These are phyloP conservation scores for Suillus subaureus DNA, from an alignment of 768 basidiomycete species.

Conservation along the genomic window DNA sequence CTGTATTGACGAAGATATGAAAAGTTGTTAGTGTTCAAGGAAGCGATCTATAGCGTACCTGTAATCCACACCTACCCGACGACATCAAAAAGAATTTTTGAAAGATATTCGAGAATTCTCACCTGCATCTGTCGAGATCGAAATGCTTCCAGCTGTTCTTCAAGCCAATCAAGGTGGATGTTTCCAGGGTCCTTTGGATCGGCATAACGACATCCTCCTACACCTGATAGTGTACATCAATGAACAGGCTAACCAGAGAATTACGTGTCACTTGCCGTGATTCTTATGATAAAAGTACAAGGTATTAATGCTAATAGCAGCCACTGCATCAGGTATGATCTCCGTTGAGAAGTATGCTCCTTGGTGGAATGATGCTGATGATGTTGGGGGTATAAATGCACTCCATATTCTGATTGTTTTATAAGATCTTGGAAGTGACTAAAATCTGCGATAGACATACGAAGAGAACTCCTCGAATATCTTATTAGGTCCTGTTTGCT, in stretches of 20 bases:
- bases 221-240: conserved; percentile 47
- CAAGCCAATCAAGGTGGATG: conserved; percentile 87
- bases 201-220: conserved; percentile 67
- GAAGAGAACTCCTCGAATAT: conserved; percentile 67
- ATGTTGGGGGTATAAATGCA: conserved; percentile 75
- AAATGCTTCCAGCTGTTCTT: conserved; percentile 74
- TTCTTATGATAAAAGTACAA: conserved; percentile 91
- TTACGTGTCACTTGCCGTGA: conserved; percentile 53
- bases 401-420: conserved; percentile 67
- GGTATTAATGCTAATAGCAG: conserved; percentile 85
- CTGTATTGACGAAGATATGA: conserved; percentile 32
- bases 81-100: neutral
- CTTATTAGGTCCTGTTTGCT: conserved; percentile 58
- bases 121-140: conserved; percentile 74
- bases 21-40: neutral
- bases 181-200: conserved; percentile 81
- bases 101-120: conserved; percentile 21
- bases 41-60: conserved; percentile 25
- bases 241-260: neutral
- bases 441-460: conserved; percentile 41
- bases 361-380: conserved; percentile 80
- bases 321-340: conserved; percentile 71
- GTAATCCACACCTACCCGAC: conserved; percentile 47
- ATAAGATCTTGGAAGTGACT: conserved; percentile 6
- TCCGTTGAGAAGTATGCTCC: conserved; percentile 83